These are phyloP conservation scores for Pichia gijzeniarum DNA, from an alignment of 805 yeast genomes.

Conservation along the genomic window DNA sequence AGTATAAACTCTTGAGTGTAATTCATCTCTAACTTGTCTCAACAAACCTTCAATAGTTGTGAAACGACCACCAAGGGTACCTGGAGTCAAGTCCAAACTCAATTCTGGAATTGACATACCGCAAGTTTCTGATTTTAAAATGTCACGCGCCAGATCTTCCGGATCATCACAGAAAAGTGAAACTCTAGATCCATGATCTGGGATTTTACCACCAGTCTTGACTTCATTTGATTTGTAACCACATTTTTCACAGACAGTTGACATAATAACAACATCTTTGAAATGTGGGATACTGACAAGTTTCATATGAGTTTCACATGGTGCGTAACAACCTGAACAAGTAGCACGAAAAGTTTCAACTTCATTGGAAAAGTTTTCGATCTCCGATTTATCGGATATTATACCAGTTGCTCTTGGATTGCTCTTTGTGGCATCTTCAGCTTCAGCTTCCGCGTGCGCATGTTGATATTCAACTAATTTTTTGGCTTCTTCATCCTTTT, in stretches of 20 bases:
- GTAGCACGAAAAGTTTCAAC: conserved; percentile 90
- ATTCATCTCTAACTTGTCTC: conserved; percentile 83
- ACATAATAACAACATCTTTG: conserved; percentile 95
- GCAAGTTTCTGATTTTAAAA: conserved; percentile 91
- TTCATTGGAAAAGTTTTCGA: conserved; percentile 81
- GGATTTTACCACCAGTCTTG: conserved; percentile 96
- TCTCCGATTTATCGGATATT: conserved; percentile 60
- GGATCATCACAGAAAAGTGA: conserved; percentile 75
- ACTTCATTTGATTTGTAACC: conserved; percentile 97
- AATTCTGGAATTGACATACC: conserved; percentile 81
- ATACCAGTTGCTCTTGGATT: conserved; percentile 50
- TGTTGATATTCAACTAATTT: conserved; percentile 25
- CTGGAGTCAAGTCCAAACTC: conserved; percentile 84
- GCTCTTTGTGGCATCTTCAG: conserved; percentile 22
- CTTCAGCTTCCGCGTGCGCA: conserved; percentile 27
- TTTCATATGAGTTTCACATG: conserved; percentile 94
- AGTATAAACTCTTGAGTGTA: conserved; percentile 75
- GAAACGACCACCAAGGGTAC: conserved; percentile 96
- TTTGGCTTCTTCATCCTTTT: conserved; percentile 13
- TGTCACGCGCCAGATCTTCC: conserved; percentile 91
- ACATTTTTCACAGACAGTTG: conserved; percentile 85
- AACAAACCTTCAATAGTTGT: conserved; percentile 94
- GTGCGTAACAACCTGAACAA: conserved; percentile 81
- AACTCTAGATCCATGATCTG: conserved; percentile 73
- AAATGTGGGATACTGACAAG: conserved; percentile 95